A percentile compares a stretch with the other conserved stretches of the same genome.
These are phyloP conservation scores for Vitis amurensis DNA, from an alignment of 164 flowering plant genomes.

Conservation along the genomic window DNA sequence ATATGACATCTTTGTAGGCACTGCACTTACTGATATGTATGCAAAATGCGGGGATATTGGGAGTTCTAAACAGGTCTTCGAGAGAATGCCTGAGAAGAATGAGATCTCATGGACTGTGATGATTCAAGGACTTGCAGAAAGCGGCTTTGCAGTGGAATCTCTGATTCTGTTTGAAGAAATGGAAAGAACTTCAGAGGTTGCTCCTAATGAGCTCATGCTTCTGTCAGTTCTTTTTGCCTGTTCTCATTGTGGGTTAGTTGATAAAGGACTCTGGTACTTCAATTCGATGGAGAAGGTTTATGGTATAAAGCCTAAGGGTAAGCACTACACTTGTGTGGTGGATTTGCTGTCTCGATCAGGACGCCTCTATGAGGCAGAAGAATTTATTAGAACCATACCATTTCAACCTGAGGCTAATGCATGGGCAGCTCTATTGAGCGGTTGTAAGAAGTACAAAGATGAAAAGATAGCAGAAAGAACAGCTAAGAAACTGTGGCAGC, in stretches of 20 bases:
- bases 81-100: conserved; percentile 45
- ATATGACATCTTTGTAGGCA: conserved; percentile 48
- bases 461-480: conserved; percentile 49
- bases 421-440: conserved; percentile 62
- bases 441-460: conserved; percentile 47
- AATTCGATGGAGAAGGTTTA: conserved; percentile 50
- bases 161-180: conserved; percentile 51
- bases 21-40: conserved; percentile 69
- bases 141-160: conserved; percentile 50
- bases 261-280: conserved; percentile 50
- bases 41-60: conserved; percentile 64
- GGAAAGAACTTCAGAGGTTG: conserved; percentile 25
- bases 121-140: conserved; percentile 72
- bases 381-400: conserved; percentile 50
- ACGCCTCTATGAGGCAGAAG: conserved; percentile 53
- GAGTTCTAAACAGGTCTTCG: conserved; percentile 40
- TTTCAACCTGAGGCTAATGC: conserved; percentile 48
- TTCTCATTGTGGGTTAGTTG: conserved; percentile 65
- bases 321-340: conserved; percentile 56
- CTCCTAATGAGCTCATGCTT: conserved; percentile 51
- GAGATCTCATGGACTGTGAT: conserved; percentile 62
- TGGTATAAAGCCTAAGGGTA: conserved; percentile 45
- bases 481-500: conserved; percentile 36
- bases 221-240: conserved; percentile 60
- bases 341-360: conserved; percentile 67